phyloP scores from a whole-genome alignment of 1,139 yeast species.

The Citeromyces siamensis region DNA sequence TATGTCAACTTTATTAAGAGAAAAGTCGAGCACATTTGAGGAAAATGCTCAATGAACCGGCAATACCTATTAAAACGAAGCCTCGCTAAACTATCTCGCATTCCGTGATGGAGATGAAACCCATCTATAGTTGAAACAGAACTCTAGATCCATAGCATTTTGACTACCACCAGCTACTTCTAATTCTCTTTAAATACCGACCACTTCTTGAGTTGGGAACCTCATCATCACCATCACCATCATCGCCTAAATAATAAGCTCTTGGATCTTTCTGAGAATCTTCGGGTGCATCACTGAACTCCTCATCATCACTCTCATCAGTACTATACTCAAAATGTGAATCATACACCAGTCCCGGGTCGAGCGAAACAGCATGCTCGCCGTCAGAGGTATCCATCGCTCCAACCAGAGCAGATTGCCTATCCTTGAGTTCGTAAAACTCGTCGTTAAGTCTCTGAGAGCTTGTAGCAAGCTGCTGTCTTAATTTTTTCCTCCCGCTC shows the following conservation, averaged over 20 bases:
- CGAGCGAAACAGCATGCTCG: not conserved
- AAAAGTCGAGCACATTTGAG: too few species aligned
- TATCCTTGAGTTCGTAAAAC: not conserved
- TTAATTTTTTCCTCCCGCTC: constrained; percentile 21
- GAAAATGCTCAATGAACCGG: too few species aligned
- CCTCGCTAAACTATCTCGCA: too few species aligned
- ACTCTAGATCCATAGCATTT: too few species aligned
- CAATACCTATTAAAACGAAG: too few species aligned
- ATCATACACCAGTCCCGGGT: not conserved
- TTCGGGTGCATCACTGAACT: not conserved
- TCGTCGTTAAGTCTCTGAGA: not conserved
- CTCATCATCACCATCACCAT: not conserved
- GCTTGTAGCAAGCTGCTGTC: not conserved
- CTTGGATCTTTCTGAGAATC: too few species aligned
- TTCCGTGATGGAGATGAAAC: too few species aligned
- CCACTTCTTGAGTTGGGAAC: not conserved
- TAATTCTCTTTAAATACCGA: not conserved
- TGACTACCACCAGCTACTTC: constrained; percentile 1
- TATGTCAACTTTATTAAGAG: too few species aligned
- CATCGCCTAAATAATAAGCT: not conserved
- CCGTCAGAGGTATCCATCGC: not conserved
- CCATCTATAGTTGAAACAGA: too few species aligned
- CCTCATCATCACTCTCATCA: not conserved
- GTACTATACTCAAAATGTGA: constrained; percentile 1
- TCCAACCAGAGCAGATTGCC: not conserved